phyloP scores from a whole-genome alignment of 352 stramenopile species.

The Phytophthora lateralis region DNA sequence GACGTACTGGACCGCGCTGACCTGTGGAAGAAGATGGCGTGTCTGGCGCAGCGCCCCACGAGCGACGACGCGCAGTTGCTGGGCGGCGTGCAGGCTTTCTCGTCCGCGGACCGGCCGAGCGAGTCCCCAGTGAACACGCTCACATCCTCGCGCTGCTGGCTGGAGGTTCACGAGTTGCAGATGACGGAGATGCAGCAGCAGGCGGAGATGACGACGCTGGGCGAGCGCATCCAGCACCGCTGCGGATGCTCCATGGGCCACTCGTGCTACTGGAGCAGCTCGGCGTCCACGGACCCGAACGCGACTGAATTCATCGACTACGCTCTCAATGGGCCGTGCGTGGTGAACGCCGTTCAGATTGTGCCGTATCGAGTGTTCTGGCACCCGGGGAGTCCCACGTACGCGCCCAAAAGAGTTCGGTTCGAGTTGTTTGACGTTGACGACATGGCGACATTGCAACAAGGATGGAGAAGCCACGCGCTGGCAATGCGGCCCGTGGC shows the following conservation, averaged over 20 bases:
- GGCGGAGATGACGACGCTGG: conserved; percentile 51
- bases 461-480: conserved; percentile 9
- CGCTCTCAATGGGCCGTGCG: conserved; percentile 50
- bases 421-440: conserved; percentile 73
- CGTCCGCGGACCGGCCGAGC: conserved; percentile 58
- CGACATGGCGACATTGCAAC: conserved; percentile 24
- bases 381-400: conserved; percentile 75
- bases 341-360: conserved; percentile 69
- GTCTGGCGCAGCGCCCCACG: conserved; percentile 41
- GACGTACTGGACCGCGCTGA: conserved; percentile 11
- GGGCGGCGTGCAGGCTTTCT: conserved; percentile 45
- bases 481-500: conserved; percentile 14
- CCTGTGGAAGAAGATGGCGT: conserved; percentile 60
- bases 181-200: conserved; percentile 40
- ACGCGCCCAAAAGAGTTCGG: conserved; percentile 65
- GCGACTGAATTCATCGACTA: conserved; percentile 83
- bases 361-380: conserved; percentile 85
- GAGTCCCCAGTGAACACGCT: conserved; percentile 71
- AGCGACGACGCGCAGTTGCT: conserved; percentile 49
- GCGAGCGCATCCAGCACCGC: conserved; percentile 62
- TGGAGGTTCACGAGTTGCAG: conserved; percentile 59
- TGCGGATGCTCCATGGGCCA: conserved; percentile 76
- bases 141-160: conserved; percentile 70
- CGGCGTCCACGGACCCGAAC: conserved; percentile 61
- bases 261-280: conserved; percentile 90